Evolutionary conservation across 139 green algal species (phyloP).

Genomic region (Pseudopediastrum boryanum): DNA sequence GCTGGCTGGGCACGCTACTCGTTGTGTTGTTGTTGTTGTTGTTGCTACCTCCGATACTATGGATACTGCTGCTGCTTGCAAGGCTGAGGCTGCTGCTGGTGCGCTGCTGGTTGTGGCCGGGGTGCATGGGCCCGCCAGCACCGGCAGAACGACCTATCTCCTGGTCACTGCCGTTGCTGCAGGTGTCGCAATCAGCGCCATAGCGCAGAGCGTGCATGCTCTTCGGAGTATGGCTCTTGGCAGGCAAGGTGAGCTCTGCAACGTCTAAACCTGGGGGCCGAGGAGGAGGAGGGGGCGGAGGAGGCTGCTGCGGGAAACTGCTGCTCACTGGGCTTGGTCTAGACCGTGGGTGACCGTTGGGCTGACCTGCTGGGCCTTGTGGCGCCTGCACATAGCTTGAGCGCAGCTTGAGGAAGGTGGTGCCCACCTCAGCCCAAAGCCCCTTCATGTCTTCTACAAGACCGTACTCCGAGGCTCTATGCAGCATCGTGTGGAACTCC

Average conservation of each 20-base stretch:
- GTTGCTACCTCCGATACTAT: too few species aligned
- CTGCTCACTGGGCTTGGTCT: neutral
- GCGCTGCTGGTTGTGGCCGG: neutral
- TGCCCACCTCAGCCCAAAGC: slow-evolving; percentile 22
- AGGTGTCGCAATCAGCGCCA: neutral
- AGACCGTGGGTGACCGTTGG: too few species aligned
- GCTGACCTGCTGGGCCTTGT: too few species aligned
- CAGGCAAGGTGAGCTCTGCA: neutral
- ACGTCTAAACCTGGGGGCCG: too few species aligned
- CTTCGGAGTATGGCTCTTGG: neutral
- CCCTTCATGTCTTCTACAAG: slow-evolving; percentile 16
- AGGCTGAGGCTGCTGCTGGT: neutral
- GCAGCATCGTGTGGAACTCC: slow-evolving; percentile 37
- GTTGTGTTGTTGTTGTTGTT: too few species aligned
- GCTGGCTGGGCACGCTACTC: too few species aligned
- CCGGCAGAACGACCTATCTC: too few species aligned
- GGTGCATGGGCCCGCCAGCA: neutral
- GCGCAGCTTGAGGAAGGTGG: slow-evolving; percentile 15
- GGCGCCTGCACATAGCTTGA: neutral
- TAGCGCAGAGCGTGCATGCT: neutral
- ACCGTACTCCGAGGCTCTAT: slow-evolving; percentile 26
- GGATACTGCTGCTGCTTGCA: neutral
- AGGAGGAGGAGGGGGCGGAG: neutral
- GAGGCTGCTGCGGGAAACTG: neutral
- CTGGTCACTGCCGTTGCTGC: slow-evolving; percentile 9